Percentiles rank a stretch among this genome's conserved stretches.
These are phyloP conservation scores for Deakozyma indianensis DNA, from an alignment of 805 yeast species.

Conservation along the genomic window DNA sequence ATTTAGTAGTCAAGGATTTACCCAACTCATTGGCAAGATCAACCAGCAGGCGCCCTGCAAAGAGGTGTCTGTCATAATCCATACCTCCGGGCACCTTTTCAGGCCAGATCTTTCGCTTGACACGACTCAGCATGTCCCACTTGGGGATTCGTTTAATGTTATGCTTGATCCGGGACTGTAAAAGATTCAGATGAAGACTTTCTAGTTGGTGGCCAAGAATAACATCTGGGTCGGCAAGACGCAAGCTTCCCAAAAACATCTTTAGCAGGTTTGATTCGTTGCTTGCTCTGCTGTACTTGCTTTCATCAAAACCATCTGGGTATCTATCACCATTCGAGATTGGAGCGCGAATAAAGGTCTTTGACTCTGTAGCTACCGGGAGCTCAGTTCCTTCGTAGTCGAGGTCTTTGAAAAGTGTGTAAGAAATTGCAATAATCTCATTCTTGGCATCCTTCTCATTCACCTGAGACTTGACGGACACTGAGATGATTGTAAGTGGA, in stretches of 20 bases:
- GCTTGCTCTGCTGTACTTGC: neutral
- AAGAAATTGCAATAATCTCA: slow-evolving; percentile 73
- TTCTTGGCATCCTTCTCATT: slow-evolving; percentile 62
- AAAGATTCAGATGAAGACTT: slow-evolving; percentile 58
- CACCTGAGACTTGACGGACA: slow-evolving; percentile 70
- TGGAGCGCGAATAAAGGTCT: neutral
- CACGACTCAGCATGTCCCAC: slow-evolving; percentile 77
- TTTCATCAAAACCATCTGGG: neutral
- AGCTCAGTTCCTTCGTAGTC: slow-evolving; percentile 46
- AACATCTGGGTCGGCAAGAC: slow-evolving; percentile 81
- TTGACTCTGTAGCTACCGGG: neutral
- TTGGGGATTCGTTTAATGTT: slow-evolving; percentile 49
- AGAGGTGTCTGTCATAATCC: slow-evolving; percentile 36
- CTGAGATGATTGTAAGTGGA: slow-evolving; percentile 54
- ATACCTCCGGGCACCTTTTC: slow-evolving; percentile 48
- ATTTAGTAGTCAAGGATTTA: slow-evolving; percentile 75
- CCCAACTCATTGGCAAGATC: slow-evolving; percentile 94
- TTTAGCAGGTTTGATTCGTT: slow-evolving; percentile 32
- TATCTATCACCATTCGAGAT: neutral
- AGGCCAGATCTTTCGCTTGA: slow-evolving; percentile 60
- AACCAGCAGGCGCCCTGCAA: slow-evolving; percentile 78
- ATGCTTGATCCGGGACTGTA: slow-evolving; percentile 59
- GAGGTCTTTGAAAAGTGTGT: slow-evolving; percentile 54
- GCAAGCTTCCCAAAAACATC: slow-evolving; percentile 59
- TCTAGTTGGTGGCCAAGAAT: slow-evolving; percentile 81